Base-by-base conservation (phyloP, 345 rosid genomes). In the Geranium brycei region DNA sequence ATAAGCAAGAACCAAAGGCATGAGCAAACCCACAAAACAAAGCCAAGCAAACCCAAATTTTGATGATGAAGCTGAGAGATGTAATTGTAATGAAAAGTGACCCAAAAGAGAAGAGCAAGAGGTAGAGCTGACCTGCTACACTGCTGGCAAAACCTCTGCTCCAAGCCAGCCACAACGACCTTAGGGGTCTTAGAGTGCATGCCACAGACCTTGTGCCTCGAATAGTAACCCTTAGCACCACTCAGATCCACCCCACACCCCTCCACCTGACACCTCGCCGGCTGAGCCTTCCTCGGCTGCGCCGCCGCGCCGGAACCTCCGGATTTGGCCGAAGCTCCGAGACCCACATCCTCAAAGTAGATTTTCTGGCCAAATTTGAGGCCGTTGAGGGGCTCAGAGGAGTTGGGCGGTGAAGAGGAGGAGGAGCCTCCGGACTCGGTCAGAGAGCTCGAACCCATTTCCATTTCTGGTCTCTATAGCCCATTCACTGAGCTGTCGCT, bases 131-230 rank as follows among this genome's bases (percentile, higher is more conserved):
- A 93, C 99, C 97, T 88, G 86, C 99, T 93, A 64, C 99, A 93
- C 81, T 93, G 99, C 72, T 93, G 98, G 78, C 98, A 91, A 75
- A 91, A 91, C 77, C 99, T 83, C 80, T 93, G 97, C 73, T 85
- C 80, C 57, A 87, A 75, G 68, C 96, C 97, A 65, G 77, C 79
- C 57, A 93, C 99, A 75, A 79, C 66, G 72, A 86, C 99, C 61
- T 60, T 81, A 7, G 96, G 76, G 62, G 95, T 76, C 78, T 93
- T 93, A 15, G 97, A 90, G 69, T 93, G 97, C 76, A 82, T 72
- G 40, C 83, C 78, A 72, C 99, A 93, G 55, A 93, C 99, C 73
- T 85, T 90, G 57, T 93, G 99, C 74, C 96, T 86, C 0, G 91
- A 84, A 82, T 91, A 89, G 74, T 91, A 91, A 73, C 92, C 84